These are phyloP conservation scores for Aureobasidium uvarum DNA, from an alignment of 2,329 filamentous ascomycete species.

Conservation along the genomic window DNA sequence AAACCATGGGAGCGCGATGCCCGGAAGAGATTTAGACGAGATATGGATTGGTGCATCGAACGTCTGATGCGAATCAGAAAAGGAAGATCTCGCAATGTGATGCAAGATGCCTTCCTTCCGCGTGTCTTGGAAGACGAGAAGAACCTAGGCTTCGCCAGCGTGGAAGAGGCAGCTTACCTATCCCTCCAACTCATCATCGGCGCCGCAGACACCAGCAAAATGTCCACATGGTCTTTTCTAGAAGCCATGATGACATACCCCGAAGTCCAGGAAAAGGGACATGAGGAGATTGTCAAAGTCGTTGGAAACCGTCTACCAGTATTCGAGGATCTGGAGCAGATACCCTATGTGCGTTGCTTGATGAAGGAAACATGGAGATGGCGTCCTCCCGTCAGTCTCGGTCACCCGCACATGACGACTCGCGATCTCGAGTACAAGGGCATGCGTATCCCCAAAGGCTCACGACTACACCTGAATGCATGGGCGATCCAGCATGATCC, in stretches of 20 bases:
- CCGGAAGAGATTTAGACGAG: slow-evolving; percentile 11
- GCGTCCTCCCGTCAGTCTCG: slow-evolving; percentile 51
- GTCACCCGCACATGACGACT: slow-evolving; percentile 39
- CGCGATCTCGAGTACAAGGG: slow-evolving; percentile 42
- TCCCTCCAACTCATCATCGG: slow-evolving; percentile 27
- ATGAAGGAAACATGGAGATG: slow-evolving; percentile 59
- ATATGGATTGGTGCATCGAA: slow-evolving; percentile 19
- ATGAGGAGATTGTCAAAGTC: slow-evolving; percentile 37
- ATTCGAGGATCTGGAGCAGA: slow-evolving; percentile 39
- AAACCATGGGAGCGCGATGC: slow-evolving; percentile 25
- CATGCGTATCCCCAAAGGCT: slow-evolving; percentile 41
- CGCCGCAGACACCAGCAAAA: slow-evolving; percentile 26
- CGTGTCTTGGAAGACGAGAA: slow-evolving; percentile 25
- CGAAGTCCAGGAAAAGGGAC: slow-evolving; percentile 36
- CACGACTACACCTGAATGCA: slow-evolving; percentile 37
- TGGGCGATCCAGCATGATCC: slow-evolving; percentile 39
- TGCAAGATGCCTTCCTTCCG: slow-evolving; percentile 25
- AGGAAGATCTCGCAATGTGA: slow-evolving; percentile 9
- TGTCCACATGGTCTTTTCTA: slow-evolving; percentile 20
- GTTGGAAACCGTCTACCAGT: slow-evolving; percentile 33
- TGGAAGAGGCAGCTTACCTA: slow-evolving; percentile 28
- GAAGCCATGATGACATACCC: slow-evolving; percentile 35
- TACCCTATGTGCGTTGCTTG: slow-evolving; percentile 56
- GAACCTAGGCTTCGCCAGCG: slow-evolving; percentile 25
- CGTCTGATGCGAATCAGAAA: slow-evolving; percentile 25